These are phyloP conservation scores for Paraphoma chrysanthemicola DNA, from an alignment of 2,329 filamentous ascomycete species.

Conservation along the genomic window DNA sequence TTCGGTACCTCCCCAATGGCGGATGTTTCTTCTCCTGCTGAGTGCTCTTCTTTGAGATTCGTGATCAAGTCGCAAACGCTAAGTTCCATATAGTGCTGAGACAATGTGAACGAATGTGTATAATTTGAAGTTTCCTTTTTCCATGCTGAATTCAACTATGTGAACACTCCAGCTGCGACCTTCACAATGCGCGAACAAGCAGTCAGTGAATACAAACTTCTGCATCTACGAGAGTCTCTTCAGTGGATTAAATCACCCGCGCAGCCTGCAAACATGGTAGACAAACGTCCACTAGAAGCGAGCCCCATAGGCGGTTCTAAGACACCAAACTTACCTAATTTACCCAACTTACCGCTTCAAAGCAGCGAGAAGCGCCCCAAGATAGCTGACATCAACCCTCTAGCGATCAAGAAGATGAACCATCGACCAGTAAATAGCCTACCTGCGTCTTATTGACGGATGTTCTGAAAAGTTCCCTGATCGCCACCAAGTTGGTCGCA, in stretches of 20 bases:
- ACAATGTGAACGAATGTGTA: too few species aligned
- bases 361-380: background rate
- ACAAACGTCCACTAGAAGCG: background rate
- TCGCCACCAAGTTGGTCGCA: background rate
- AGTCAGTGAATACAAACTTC: background rate
- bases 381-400: background rate
- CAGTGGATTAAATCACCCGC: background rate
- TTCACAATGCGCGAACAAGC: background rate
- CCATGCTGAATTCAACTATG: too few species aligned
- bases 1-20: too few species aligned
- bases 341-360: background rate
- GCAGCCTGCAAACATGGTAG: background rate
- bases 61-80: too few species aligned
- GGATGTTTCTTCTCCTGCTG: too few species aligned
- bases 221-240: background rate
- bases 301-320: background rate
- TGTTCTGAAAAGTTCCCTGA: constrained; percentile 4
- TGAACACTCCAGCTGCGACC: too few species aligned
- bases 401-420: constrained; percentile 1
- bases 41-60: too few species aligned
- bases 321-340: background rate
- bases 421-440: constrained; percentile 7
- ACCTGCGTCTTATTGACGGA: constrained; percentile 6
- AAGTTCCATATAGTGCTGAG: too few species aligned
- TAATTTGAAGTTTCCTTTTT: too few species aligned